Percentiles rank a stretch among this genome's conserved stretches.
phyloP scores from a whole-genome alignment of 2,329 filamentous ascomycete genomes.

The Botrytis squamosa region DNA sequence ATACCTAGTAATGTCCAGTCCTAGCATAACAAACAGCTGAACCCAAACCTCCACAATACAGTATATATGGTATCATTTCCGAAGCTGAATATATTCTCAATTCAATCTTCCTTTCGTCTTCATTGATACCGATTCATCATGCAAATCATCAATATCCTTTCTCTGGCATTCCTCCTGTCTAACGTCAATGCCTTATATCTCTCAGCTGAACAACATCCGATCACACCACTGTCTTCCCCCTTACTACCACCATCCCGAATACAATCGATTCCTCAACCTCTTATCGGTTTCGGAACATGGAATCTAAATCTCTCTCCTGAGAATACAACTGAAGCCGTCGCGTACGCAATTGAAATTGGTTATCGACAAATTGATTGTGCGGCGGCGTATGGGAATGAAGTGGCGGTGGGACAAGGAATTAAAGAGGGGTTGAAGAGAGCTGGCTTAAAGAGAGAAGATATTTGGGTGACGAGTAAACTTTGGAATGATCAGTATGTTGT shows the following conservation, averaged over 20 bases:
- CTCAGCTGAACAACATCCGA: conserved; percentile 2
- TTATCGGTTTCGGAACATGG: conserved; percentile 23
- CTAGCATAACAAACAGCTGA: not conserved
- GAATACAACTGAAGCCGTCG: conserved; percentile 23
- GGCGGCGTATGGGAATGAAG: conserved; percentile 27
- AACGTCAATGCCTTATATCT: not conserved
- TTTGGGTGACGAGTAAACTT: conserved; percentile 34
- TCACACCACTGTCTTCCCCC: not conserved
- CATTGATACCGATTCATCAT: not conserved
- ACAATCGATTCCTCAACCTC: conserved; percentile 10
- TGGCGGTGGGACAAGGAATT: conserved; percentile 29
- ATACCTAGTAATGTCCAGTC: not conserved
- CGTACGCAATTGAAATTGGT: conserved; percentile 27
- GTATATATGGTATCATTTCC: not conserved
- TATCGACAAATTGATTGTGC: conserved; percentile 33
- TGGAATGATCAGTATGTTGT: conserved; percentile 28
- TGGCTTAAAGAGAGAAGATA: conserved; percentile 24
- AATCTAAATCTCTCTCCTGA: conserved; percentile 6
- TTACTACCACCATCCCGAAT: not conserved
- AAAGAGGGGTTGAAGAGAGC: conserved; percentile 24
- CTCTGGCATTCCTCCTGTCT: not conserved
- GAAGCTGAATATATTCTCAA: not conserved
- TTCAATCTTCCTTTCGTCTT: not conserved
- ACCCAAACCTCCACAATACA: not conserved
- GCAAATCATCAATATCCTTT: not conserved